Base-by-base conservation (phyloP, 2,329 filamentous ascomycete species). In the Exophiala bonariae region DNA sequence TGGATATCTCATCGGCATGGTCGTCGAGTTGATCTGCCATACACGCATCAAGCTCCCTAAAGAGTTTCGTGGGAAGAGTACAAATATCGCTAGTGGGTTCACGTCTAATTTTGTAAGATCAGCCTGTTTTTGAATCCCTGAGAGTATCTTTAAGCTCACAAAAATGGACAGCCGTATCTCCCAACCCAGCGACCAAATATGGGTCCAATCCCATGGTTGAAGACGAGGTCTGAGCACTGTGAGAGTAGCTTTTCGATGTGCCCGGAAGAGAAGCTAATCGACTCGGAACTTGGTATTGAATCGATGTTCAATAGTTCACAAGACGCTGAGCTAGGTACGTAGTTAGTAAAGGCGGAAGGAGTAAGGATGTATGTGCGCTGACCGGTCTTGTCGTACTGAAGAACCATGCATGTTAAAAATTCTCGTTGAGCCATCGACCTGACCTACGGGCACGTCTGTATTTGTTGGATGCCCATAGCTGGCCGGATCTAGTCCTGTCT, bases 181-280 rank as follows among this genome's bases (percentile, higher is more conserved):
- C 70, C 67, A 54, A 72, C 63, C 67, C 66, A 71, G 0, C 66
- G 69, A 2, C 68, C 68, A 52, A 72, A 72, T 0, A 71, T 60
- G 4, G 62, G 57, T 33, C 70, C 67, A 23, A 72, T 72, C 0
- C 64, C 63, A 26, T 60, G 53, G n/a, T 55, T 48, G 46, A 69
- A 71, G 7, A 71, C 58, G 2, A 19, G 11, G 17, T 41, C 44
- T 11, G 30, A 22, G 28, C 44, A 47, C 20, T 19, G 36, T 33
- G 36, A 28, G 26, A 47, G 44, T 17, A 43, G 19, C 6, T 7
- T 22, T 18, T 44, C 42, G 7, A 30, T 32, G n/a, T 36, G 7
- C 20, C 37, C 32, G 31, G 32, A 14, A 17, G 28, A 31, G 4
- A 18, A 28, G 19, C 33, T 19, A n/a, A n/a, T n/a, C n/a, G n/a